Evolutionary conservation across 768 basidiomycete genomes (phyloP).

Genomic region (Cystofilobasidium capitatum): DNA sequence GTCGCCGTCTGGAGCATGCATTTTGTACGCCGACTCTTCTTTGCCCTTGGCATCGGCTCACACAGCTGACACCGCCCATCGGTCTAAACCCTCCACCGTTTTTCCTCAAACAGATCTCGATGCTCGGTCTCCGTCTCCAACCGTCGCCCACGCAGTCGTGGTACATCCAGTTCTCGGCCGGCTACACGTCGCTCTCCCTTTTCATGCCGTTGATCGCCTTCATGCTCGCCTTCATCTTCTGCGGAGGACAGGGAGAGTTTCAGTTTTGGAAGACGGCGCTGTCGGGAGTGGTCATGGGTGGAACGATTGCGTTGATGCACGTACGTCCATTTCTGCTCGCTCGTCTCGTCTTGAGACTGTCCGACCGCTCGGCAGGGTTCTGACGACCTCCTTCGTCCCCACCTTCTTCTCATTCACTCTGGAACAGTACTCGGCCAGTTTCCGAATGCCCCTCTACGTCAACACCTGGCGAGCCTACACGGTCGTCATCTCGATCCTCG

Average conservation of each 20-base stretch:
- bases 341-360: not conserved
- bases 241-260: constrained; percentile 36
- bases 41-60: constrained; percentile 38
- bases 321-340: not conserved
- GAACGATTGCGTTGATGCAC: constrained; percentile 31
- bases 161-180: constrained; percentile 38
- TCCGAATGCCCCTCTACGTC: constrained; percentile 34
- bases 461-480: constrained; percentile 36
- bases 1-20: constrained; percentile 34
- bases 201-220: constrained; percentile 39
- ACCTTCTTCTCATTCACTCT: not conserved
- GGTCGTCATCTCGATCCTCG: constrained; percentile 37
- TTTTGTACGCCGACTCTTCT: constrained; percentile 18
- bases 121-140: constrained; percentile 23
- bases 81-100: not conserved
- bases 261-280: constrained; percentile 34
- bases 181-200: constrained; percentile 39
- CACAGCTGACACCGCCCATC: constrained; percentile 15
- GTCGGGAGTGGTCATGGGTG: constrained; percentile 36
- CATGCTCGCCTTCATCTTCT: constrained; percentile 36
- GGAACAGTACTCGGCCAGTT: constrained; percentile 39
- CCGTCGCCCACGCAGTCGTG: constrained; percentile 34
- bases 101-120: constrained; percentile 12
- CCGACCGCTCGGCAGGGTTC: not conserved
- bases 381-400: not conserved